Percentiles rank a stretch among this genome's conserved stretches.
These are phyloP conservation scores for Phytophthora syringae DNA, from an alignment of 352 stramenopile genomes.

Conservation along the genomic window DNA sequence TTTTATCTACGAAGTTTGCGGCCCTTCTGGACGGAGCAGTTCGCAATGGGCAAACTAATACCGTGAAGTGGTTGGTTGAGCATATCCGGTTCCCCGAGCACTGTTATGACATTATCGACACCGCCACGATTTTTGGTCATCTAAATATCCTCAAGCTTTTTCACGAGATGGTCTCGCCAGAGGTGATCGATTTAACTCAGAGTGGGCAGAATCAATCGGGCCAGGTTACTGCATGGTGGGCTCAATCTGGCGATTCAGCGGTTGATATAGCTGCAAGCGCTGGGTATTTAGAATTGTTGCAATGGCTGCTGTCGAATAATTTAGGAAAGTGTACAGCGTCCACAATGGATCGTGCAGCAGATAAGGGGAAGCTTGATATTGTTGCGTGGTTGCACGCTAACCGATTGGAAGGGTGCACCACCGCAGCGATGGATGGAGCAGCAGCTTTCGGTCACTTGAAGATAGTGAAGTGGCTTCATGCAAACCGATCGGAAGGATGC, in stretches of 20 bases:
- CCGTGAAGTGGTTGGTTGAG: slow-evolving; percentile 1
- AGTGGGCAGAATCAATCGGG: neutral
- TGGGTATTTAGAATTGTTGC: neutral
- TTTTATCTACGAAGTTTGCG: neutral
- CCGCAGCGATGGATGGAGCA: neutral
- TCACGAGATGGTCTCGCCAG: neutral
- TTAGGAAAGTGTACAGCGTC: neutral
- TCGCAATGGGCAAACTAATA: neutral
- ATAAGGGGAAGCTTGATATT: neutral
- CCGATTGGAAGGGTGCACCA: slow-evolving; percentile 1
- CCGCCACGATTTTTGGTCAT: neutral
- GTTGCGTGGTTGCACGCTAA: neutral
- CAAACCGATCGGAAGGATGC: neutral
- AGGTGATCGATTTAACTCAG: neutral
- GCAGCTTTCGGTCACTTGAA: neutral
- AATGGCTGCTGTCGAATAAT: neutral
- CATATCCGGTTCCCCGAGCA: neutral
- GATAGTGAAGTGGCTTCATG: slow-evolving; percentile 5
- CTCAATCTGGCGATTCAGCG: neutral
- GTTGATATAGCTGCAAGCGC: neutral
- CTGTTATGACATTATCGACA: neutral
- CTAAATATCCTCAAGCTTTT: slow-evolving; percentile 3
- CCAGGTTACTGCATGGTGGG: neutral
- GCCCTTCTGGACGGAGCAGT: neutral
- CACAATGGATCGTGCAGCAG: neutral